A percentile compares a stretch with the other conserved stretches of the same genome.
These are phyloP conservation scores for Lithohypha guttulata DNA, from an alignment of 2,329 filamentous ascomycete species.

Conservation along the genomic window DNA sequence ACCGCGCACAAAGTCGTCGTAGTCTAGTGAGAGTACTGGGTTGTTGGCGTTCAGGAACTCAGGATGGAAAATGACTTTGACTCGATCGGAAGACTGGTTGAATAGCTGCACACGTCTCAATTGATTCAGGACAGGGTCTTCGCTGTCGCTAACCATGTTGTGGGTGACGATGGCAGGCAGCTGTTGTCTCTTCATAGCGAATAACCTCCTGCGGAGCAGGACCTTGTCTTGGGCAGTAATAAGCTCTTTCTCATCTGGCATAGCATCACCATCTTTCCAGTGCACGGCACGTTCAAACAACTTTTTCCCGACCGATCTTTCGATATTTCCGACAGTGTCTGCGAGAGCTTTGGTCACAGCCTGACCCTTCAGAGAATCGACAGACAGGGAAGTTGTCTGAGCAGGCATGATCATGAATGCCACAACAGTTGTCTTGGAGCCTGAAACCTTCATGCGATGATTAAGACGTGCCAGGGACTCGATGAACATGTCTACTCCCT, in stretches of 20 bases:
- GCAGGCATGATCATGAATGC: slow-evolving; percentile 99
- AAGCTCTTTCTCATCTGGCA: slow-evolving; percentile 94
- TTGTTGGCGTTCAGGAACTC: slow-evolving; percentile 95
- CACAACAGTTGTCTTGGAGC: slow-evolving; percentile 87
- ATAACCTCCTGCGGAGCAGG: slow-evolving; percentile 77
- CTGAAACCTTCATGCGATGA: slow-evolving; percentile 73
- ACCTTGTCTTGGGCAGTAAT: slow-evolving; percentile 88
- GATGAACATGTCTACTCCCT: slow-evolving; percentile 99
- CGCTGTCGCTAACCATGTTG: slow-evolving; percentile 91
- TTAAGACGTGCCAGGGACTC: slow-evolving; percentile 91
- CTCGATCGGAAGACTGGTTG: slow-evolving; percentile 87
- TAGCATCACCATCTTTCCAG: slow-evolving; percentile 88
- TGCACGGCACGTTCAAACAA: slow-evolving; percentile 88
- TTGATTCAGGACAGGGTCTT: slow-evolving; percentile 92
- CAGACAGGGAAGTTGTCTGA: slow-evolving; percentile 86
- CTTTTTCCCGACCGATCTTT: slow-evolving; percentile 81
- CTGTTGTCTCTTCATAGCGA: slow-evolving; percentile 87
- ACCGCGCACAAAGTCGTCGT: slow-evolving; percentile 95
- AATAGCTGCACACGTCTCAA: slow-evolving; percentile 92
- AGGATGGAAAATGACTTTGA: slow-evolving; percentile 96
- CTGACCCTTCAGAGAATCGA: slow-evolving; percentile 91
- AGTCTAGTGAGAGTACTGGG: slow-evolving; percentile 88
- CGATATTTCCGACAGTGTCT: slow-evolving; percentile 86
- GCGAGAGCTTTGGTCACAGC: slow-evolving; percentile 93
- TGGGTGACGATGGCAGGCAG: slow-evolving; percentile 95